Base-by-base conservation (phyloP, 1,284 basidiomycete species). In the Trametes sp. region DNA sequence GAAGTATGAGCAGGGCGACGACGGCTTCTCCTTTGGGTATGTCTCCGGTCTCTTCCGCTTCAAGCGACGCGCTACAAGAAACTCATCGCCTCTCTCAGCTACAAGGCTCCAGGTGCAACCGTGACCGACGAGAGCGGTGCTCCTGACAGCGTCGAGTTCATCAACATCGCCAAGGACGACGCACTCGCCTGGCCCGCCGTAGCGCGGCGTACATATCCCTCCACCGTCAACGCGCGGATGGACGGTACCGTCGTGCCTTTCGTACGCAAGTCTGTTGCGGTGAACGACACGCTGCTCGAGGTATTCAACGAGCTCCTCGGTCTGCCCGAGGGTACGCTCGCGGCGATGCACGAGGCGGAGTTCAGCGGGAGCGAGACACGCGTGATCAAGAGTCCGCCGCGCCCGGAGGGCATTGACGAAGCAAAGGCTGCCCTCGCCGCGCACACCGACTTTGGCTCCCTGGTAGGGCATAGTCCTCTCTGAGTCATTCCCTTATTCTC, bases 401-500 rank as follows among this genome's bases (percentile, higher is more conserved):
- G 55, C 14, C 42, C 49, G 5, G 57, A 54, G 1, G 41, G 62
- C 4, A 55, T 65, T n/a, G n/a, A n/a, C n/a, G n/a, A n/a, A 2
- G 67, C 67, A 41, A 70, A 69, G 60, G 64, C 63, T 3, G 65
- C 70, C 29, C 38, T 74, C 24, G 68, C 67, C 4, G 65, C 73
- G 1, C 75, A 76, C 57, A 77, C 77, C 1, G 77, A 78, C 54
- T 77, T 75, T 51, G 77, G 77, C 9, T 74, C 74, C 24, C 57
- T 71, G 62, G 73, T 73, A n/a, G 45, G 38, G 9, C 6, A 0
- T 21, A n/a, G n/a, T n/a, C n/a, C n/a, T n/a, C n/a, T 24, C 2
- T 8, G 8, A n/a, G n/a, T n/a, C n/a, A n/a, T n/a, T n/a, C n/a
- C n/a, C n/a, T n/a, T n/a, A n/a, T n/a, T n/a, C n/a, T n/a, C n/a